Percentiles rank a stretch among this genome's conserved stretches.
These are phyloP conservation scores for Parascedosporium putredinis DNA, from an alignment of 2,329 filamentous ascomycete genomes.

Conservation along the genomic window DNA sequence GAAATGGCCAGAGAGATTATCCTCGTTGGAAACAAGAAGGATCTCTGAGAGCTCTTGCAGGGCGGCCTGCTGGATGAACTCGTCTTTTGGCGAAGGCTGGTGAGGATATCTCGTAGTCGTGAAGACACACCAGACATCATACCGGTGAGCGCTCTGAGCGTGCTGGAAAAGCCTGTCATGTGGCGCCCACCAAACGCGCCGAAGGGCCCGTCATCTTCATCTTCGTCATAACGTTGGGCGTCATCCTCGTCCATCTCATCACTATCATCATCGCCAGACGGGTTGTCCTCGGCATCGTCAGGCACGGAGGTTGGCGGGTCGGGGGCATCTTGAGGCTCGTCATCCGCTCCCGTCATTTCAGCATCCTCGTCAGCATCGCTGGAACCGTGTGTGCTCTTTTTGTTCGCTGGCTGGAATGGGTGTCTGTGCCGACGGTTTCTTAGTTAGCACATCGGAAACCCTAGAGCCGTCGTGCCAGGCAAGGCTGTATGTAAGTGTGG, in stretches of 20 bases:
- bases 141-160: slow-evolving; percentile 75
- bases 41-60: slow-evolving; percentile 90
- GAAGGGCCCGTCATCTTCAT: slow-evolving; percentile 56
- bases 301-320: slow-evolving; percentile 33
- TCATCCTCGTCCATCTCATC: slow-evolving; percentile 48
- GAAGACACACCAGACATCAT: slow-evolving; percentile 82
- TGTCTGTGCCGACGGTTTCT: no score
- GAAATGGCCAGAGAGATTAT: slow-evolving; percentile 91
- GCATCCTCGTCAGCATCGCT: slow-evolving; percentile 52
- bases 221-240: slow-evolving; percentile 35
- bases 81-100: slow-evolving; percentile 73
- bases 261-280: slow-evolving; percentile 28
- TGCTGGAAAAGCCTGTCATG: slow-evolving; percentile 61
- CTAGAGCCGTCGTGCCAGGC: not conserved
- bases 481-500: not conserved
- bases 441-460: not conserved
- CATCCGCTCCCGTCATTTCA: slow-evolving; percentile 60
- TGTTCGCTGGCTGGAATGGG: no score
- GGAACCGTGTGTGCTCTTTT: slow-evolving; percentile 36
- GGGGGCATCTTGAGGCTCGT: slow-evolving; percentile 32
- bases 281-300: slow-evolving; percentile 20
- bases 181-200: slow-evolving; percentile 46
- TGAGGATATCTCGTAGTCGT: slow-evolving; percentile 67
- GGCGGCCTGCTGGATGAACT: slow-evolving; percentile 83
- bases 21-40: slow-evolving; percentile 87